Base-by-base conservation (phyloP, 768 basidiomycete genomes). In the Pleurotus sapidus region DNA sequence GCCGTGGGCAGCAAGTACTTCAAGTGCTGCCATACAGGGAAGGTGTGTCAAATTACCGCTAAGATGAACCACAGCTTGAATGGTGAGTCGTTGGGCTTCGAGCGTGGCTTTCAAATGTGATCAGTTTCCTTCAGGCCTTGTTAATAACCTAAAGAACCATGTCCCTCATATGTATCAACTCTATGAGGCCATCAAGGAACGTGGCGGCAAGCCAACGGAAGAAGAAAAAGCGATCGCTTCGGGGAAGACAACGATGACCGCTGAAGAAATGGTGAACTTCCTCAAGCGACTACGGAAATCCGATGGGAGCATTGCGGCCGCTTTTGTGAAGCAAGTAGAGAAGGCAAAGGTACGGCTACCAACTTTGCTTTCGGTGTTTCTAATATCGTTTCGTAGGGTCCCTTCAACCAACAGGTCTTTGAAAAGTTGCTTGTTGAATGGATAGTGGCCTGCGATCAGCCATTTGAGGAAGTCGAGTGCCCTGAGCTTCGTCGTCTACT, bases 381-480 rank as follows among this genome's bases (percentile, higher is more conserved):
- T 20, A 20, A 27, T 27, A 27, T 27, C 5, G 27, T 27, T 27
- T 27, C 27, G 8, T 27, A 65, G 63, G 60, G 47, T 14, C 39
- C 56, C 4, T 66, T 57, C 47, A 56, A 60, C 55, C 63, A 66
- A 46, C 46, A 43, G 9, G 30, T 60, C 17, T 65, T 65, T 17
- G 63, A 64, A 18, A n/a, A 7, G 4, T 57, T 65, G 6, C 56
- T 65, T 20, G 55, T 58, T 1, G 57, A 63, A 45, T 63, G 64
- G 62, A 42, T 65, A 2, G 57, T 57, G 12, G 55, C 57, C 2
- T 60, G 56, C 24, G 61, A 67, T 38, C 64, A 65, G 20, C 61
- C 64, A 1, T 66, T 69, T 24, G 62, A 65, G 3, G 59, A 59
- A 37, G 61, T 65, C 47, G 63, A 65, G 6, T 57, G 62, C 18